phyloP scores from a whole-genome alignment of 177 flowering plant genomes.

The Telopea speciosissima region DNA sequence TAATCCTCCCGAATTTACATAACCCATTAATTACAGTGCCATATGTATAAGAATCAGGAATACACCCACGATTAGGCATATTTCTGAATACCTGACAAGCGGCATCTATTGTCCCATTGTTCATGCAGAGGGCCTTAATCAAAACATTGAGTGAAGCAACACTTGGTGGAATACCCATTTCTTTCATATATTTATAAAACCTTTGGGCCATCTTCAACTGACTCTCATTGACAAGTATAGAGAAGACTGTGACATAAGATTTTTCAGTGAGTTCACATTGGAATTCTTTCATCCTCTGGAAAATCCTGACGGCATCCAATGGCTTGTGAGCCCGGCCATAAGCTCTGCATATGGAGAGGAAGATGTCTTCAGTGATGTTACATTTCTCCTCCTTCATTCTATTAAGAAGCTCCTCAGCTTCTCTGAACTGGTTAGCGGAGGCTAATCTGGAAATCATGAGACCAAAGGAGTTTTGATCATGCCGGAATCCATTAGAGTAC shows the following conservation, averaged over 20 bases:
- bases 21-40: slow-evolving; percentile 83
- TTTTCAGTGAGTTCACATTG: slow-evolving; percentile 38
- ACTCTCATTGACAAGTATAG: slow-evolving; percentile 55
- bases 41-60: slow-evolving; percentile 81
- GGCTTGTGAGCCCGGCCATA: slow-evolving; percentile 70
- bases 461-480: slow-evolving; percentile 43
- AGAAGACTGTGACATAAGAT: slow-evolving; percentile 44
- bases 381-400: slow-evolving; percentile 61
- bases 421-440: slow-evolving; percentile 44
- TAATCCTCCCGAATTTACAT: slow-evolving; percentile 45
- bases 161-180: slow-evolving; percentile 46
- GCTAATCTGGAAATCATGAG: slow-evolving; percentile 45
- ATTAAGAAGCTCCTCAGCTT: slow-evolving; percentile 47
- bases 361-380: slow-evolving; percentile 35
- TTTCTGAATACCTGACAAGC: slow-evolving; percentile 54
- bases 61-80: slow-evolving; percentile 60
- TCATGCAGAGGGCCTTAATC: slow-evolving; percentile 79
- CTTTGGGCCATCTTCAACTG: slow-evolving; percentile 43
- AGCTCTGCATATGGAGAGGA: slow-evolving; percentile 46
- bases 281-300: slow-evolving; percentile 44
- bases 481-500: slow-evolving; percentile 51
- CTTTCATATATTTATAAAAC: slow-evolving; percentile 56
- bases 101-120: slow-evolving; percentile 39
- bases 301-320: slow-evolving; percentile 50
- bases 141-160: slow-evolving; percentile 60